Conservation (phyloP, 164 flowering plant species). For the Stephania cephalantha region DNA sequence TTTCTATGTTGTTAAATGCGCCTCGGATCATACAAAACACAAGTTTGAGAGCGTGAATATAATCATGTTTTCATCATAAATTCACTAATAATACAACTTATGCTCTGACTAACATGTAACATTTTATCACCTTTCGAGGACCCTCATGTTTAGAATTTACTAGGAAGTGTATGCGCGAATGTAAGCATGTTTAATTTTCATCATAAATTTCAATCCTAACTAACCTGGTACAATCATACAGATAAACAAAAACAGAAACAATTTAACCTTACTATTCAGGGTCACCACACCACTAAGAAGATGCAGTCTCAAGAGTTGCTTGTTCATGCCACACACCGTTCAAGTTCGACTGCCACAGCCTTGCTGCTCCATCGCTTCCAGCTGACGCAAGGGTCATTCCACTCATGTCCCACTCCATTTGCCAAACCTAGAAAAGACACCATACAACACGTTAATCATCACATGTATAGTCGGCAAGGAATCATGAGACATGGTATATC, state of each 20-base stretch:
- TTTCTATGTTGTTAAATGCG: too few species aligned
- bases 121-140: too few species aligned
- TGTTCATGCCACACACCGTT: conserved; percentile 89
- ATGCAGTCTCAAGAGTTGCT: conserved; percentile 39
- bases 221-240: too few species aligned
- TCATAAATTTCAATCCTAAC: too few species aligned
- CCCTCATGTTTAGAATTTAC: too few species aligned
- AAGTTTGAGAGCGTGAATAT: too few species aligned
- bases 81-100: too few species aligned
- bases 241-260: background rate
- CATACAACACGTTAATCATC: background rate
- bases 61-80: too few species aligned
- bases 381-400: conserved; percentile 90
- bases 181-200: too few species aligned
- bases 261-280: background rate
- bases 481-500: background rate
- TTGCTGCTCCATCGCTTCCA: conserved; percentile 66
- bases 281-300: background rate
- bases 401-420: conserved; percentile 97
- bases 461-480: background rate
- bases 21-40: too few species aligned
- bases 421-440: conserved; percentile 56
- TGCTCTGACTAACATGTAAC: too few species aligned
- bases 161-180: too few species aligned
- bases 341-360: conserved; percentile 84